phyloP scores from a whole-genome alignment of 1,284 basidiomycete genomes.

The Xerocomus nothofagi region DNA sequence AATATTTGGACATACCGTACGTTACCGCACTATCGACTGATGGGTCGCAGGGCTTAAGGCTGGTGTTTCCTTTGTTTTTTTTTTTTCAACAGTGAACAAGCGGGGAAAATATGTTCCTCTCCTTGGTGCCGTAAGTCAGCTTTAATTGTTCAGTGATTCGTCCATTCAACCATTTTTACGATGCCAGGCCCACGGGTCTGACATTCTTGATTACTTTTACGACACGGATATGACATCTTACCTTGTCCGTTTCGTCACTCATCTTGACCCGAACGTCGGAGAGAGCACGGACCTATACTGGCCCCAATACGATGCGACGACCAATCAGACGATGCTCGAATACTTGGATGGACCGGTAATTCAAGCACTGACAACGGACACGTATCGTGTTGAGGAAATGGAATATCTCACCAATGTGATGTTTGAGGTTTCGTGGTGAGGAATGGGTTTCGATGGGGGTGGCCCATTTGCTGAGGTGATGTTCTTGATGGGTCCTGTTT shows the following conservation, averaged over 20 bases:
- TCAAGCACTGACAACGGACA: slow-evolving; percentile 40
- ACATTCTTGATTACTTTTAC: slow-evolving; percentile 40
- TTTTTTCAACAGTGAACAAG: slow-evolving; percentile 35
- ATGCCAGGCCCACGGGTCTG: slow-evolving; percentile 38
- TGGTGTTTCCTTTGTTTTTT: neutral
- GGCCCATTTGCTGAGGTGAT: no score
- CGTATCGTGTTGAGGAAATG: slow-evolving; percentile 45
- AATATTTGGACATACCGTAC: neutral
- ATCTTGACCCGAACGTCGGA: slow-evolving; percentile 39
- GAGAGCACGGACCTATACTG: slow-evolving; percentile 38
- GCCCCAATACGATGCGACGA: slow-evolving; percentile 46
- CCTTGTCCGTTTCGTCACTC: slow-evolving; percentile 43
- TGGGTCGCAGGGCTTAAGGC: no score
- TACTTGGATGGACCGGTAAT: slow-evolving; percentile 44
- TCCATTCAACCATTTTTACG: neutral
- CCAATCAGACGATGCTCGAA: slow-evolving; percentile 43
- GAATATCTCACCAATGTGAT: slow-evolving; percentile 40
- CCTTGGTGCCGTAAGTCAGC: slow-evolving; percentile 38
- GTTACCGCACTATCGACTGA: no score
- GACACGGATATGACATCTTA: slow-evolving; percentile 42
- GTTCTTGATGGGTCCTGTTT: no score
- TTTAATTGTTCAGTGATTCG: no score
- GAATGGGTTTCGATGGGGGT: no score
- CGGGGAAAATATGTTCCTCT: slow-evolving; percentile 44
- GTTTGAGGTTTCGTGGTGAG: no score